phyloP scores from a whole-genome alignment of 768 basidiomycete species.

The Termitomyces sp. region DNA sequence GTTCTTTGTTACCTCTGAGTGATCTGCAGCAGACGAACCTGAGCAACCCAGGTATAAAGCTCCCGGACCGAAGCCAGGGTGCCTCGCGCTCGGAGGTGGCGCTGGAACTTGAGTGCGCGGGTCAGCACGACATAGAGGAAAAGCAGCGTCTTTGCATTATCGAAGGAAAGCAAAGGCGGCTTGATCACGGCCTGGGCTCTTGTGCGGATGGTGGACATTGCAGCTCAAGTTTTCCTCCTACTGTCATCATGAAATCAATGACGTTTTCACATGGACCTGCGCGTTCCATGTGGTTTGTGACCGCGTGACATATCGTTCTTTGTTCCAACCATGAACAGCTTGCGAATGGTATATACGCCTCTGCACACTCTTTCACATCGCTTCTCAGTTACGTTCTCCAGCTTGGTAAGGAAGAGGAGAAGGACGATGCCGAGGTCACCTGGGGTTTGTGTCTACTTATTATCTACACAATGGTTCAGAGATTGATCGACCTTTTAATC shows the following conservation, averaged over 20 bases:
- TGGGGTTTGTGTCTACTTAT: slow-evolving; percentile 53
- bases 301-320: neutral
- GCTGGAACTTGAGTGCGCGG: slow-evolving; percentile 45
- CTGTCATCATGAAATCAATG: neutral
- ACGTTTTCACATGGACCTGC: slow-evolving; percentile 10
- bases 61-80: slow-evolving; percentile 41
- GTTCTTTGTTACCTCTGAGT: neutral
- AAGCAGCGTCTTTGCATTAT: slow-evolving; percentile 48
- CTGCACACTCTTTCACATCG: slow-evolving; percentile 1
- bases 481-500: neutral
- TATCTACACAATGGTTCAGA: neutral
- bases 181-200: slow-evolving; percentile 9
- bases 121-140: slow-evolving; percentile 54
- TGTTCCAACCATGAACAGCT: slow-evolving; percentile 29
- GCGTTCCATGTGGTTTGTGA: slow-evolving; percentile 4
- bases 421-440: slow-evolving; percentile 72
- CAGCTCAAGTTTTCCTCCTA: neutral
- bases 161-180: slow-evolving; percentile 23
- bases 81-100: slow-evolving; percentile 64
- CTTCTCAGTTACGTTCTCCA: slow-evolving; percentile 19
- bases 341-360: slow-evolving; percentile 48
- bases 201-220: slow-evolving; percentile 11
- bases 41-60: slow-evolving; percentile 44
- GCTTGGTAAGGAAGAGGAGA: slow-evolving; percentile 75
- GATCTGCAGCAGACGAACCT: slow-evolving; percentile 31